These are phyloP conservation scores for Incumbomyces lentus DNA, from an alignment of 2,329 filamentous ascomycete genomes.

Conservation along the genomic window DNA sequence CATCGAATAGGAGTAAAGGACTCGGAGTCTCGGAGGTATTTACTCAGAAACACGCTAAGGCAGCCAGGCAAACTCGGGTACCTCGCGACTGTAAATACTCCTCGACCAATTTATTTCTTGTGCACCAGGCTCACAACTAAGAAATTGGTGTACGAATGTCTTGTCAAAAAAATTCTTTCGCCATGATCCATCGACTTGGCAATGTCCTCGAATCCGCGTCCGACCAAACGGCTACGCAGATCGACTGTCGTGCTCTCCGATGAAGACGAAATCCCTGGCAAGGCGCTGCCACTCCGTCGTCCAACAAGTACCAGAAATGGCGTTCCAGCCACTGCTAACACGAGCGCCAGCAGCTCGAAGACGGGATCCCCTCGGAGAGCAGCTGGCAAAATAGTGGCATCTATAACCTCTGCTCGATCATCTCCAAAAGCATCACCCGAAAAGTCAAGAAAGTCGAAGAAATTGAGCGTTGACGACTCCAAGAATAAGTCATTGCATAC, in stretches of 20 bases:
- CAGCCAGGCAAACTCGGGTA: too few species aligned
- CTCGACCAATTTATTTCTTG: too few species aligned
- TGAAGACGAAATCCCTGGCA: slow-evolving; percentile 4
- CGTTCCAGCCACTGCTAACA: neutral
- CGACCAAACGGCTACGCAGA: slow-evolving; percentile 22
- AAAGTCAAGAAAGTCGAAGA: slow-evolving; percentile 23
- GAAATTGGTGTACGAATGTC: too few species aligned
- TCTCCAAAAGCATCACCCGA: slow-evolving; percentile 26
- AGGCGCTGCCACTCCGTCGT: neutral
- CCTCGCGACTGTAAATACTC: too few species aligned
- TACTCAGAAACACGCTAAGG: too few species aligned
- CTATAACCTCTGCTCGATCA: slow-evolving; percentile 7
- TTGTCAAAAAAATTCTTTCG: neutral
- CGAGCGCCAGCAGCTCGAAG: neutral
- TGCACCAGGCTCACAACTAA: too few species aligned
- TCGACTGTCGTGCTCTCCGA: slow-evolving; percentile 17
- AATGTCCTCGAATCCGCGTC: slow-evolving; percentile 13
- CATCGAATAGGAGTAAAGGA: too few species aligned
- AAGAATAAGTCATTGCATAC: slow-evolving; percentile 29
- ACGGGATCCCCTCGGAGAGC: neutral
- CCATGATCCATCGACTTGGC: neutral
- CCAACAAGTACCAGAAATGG: neutral
- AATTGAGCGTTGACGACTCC: slow-evolving; percentile 4
- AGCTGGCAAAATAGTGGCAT: slow-evolving; percentile 6
- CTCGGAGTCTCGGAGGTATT: too few species aligned